A percentile compares a stretch with the other conserved stretches of the same genome.
phyloP scores from a whole-genome alignment of 495 filamentous ascomycete species.

The Cercophora newfieldiana region DNA sequence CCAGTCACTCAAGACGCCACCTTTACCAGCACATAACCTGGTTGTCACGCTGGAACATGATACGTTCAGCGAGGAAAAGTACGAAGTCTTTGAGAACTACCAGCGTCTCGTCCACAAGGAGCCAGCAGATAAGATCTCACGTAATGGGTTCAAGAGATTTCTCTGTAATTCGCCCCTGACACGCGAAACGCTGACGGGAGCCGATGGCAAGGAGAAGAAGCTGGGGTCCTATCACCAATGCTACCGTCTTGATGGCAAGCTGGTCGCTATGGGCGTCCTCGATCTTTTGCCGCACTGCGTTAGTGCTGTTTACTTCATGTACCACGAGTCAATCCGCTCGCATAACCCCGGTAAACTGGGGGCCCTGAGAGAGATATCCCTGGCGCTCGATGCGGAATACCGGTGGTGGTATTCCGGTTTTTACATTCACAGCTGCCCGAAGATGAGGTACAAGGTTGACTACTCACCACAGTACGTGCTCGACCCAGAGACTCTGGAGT shows the following conservation, averaged over 20 bases:
- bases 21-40: constrained; percentile 76
- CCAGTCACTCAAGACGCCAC: constrained; percentile 51
- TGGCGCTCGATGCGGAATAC: constrained; percentile 75
- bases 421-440: constrained; percentile 53
- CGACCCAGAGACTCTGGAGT: constrained; percentile 72
- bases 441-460: constrained; percentile 78
- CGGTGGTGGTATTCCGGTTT: constrained; percentile 56
- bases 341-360: constrained; percentile 87
- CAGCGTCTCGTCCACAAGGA: constrained; percentile 81
- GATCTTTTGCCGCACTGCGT: constrained; percentile 85
- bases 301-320: constrained; percentile 93
- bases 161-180: constrained; percentile 78
- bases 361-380: constrained; percentile 78
- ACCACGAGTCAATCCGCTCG: constrained; percentile 77
- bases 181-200: constrained; percentile 44
- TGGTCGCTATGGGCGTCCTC: constrained; percentile 86
- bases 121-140: constrained; percentile 62
- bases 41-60: constrained; percentile 78
- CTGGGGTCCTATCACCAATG: constrained; percentile 94
- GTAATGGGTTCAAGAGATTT: constrained; percentile 73
- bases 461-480: constrained; percentile 83
- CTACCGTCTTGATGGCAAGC: constrained; percentile 84
- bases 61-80: constrained; percentile 86
- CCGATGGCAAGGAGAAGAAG: constrained; percentile 54
- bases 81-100: constrained; percentile 78